These are phyloP conservation scores for Phytophthora litchii DNA, from an alignment of 352 stramenopile species.

Conservation along the genomic window DNA sequence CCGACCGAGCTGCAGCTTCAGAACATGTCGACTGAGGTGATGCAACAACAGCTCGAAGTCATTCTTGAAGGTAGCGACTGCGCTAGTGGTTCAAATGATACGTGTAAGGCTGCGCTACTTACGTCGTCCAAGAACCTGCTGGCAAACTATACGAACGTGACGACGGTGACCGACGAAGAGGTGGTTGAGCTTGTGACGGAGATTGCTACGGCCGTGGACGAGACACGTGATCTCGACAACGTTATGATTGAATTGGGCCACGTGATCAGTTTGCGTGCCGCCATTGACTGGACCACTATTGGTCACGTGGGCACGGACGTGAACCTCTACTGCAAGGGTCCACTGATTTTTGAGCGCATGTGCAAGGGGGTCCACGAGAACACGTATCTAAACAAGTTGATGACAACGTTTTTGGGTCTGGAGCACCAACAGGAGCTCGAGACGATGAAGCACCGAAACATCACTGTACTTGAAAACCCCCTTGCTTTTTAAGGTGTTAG, in stretches of 20 bases:
- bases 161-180: conserved; percentile 7
- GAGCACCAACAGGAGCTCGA: conserved; percentile 61
- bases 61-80: conserved; percentile 45
- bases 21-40: conserved; percentile 67
- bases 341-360: conserved; percentile 57
- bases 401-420: conserved; percentile 72
- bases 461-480: conserved; percentile 34
- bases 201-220: conserved; percentile 37
- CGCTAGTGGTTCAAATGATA: conserved; percentile 34
- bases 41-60: conserved; percentile 45
- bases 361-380: conserved; percentile 76
- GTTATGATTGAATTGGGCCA: conserved; percentile 64
- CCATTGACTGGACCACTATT: conserved; percentile 65
- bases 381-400: conserved; percentile 76
- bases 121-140: conserved; percentile 49
- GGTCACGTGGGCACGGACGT: conserved; percentile 76
- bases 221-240: conserved; percentile 42
- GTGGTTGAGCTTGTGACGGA: conserved; percentile 6
- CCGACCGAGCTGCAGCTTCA: conserved; percentile 52
- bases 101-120: conserved; percentile 53
- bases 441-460: conserved; percentile 60
- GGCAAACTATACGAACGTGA: conserved; percentile 57
- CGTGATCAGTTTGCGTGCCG: conserved; percentile 49
- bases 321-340: conserved; percentile 77
- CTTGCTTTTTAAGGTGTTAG: conserved; percentile 44